phyloP scores from a whole-genome alignment of 768 basidiomycete genomes.

The Coprinopsis cinerea region DNA sequence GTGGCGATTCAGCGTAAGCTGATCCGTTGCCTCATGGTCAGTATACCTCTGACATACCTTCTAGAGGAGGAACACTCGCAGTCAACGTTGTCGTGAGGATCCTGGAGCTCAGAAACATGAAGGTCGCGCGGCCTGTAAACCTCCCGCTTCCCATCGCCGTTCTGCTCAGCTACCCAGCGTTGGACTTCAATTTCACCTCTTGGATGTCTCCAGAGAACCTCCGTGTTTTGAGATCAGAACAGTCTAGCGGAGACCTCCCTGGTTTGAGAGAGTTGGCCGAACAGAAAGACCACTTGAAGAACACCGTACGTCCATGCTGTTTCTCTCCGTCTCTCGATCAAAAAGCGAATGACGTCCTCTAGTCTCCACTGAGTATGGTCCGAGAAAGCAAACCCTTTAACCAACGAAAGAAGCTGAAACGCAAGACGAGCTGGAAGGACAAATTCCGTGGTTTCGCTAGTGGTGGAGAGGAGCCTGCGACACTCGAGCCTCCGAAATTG shows the following conservation, averaged over 20 bases:
- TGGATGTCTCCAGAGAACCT: slow-evolving; percentile 91
- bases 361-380: slow-evolving; percentile 89
- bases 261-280: slow-evolving; percentile 63
- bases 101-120: slow-evolving; percentile 52
- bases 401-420: slow-evolving; percentile 42
- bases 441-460: slow-evolving; percentile 43
- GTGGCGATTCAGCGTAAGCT: slow-evolving; percentile 96
- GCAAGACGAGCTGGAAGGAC: slow-evolving; percentile 57
- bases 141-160: slow-evolving; percentile 76
- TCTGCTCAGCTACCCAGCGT: slow-evolving; percentile 83
- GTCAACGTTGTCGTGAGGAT: slow-evolving; percentile 82
- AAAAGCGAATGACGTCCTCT: slow-evolving; percentile 6
- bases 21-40: slow-evolving; percentile 5
- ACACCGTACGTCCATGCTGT: slow-evolving; percentile 40
- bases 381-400: slow-evolving; percentile 49
- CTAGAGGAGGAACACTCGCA: slow-evolving; percentile 83
- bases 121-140: slow-evolving; percentile 27
- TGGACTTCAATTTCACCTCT: slow-evolving; percentile 97
- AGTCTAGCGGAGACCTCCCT: slow-evolving; percentile 76
- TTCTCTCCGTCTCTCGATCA: background rate
- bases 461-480: slow-evolving; percentile 28
- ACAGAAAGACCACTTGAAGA: slow-evolving; percentile 85
- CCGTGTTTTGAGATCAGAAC: slow-evolving; percentile 79
- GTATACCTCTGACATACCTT: slow-evolving; percentile 6
- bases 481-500: too few relatives aligned